Percentiles rank a stretch among this genome's conserved stretches.
Conservation (phyloP, 2,329 filamentous ascomycete genomes). For the Arthroderma uncinatum region DNA sequence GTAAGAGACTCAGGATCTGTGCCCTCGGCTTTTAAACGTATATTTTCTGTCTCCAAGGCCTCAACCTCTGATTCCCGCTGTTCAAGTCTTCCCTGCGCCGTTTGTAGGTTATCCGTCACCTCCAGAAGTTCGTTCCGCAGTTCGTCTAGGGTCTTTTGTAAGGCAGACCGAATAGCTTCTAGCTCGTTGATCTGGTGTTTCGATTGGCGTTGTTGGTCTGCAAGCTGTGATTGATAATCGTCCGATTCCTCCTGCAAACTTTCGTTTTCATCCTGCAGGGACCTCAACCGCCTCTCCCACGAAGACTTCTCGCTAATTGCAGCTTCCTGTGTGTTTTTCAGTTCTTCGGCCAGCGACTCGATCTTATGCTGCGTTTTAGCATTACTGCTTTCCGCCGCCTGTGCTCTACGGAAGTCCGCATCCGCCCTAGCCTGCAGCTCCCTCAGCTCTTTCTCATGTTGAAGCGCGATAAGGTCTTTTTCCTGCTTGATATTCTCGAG, state of each 20-base stretch:
- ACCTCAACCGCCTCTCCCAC: slow-evolving; percentile 45
- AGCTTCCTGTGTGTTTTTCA: slow-evolving; percentile 45
- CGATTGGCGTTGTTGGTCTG: slow-evolving; percentile 56
- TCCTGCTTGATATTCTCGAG: slow-evolving; percentile 80
- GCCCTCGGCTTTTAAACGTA: slow-evolving; percentile 73
- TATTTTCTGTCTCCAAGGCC: slow-evolving; percentile 67
- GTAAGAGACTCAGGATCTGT: slow-evolving; percentile 76
- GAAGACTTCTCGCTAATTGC: slow-evolving; percentile 45
- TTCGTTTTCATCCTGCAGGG: slow-evolving; percentile 57
- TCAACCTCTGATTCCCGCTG: slow-evolving; percentile 62
- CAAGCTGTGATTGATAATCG: slow-evolving; percentile 64
- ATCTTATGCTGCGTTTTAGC: slow-evolving; percentile 44
- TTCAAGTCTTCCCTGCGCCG: slow-evolving; percentile 54
- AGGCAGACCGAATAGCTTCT: slow-evolving; percentile 47
- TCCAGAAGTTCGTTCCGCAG: slow-evolving; percentile 45
- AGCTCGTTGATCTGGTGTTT: slow-evolving; percentile 49
- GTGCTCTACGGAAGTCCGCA: slow-evolving; percentile 62
- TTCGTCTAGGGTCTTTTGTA: slow-evolving; percentile 46
- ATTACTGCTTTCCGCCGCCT: slow-evolving; percentile 44
- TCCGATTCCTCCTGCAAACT: slow-evolving; percentile 69
- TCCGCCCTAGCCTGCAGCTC: slow-evolving; percentile 73
- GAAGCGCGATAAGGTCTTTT: slow-evolving; percentile 64
- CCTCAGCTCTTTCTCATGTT: slow-evolving; percentile 72
- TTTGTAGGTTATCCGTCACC: slow-evolving; percentile 45
- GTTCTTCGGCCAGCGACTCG: slow-evolving; percentile 44